Percentiles rank a stretch among this genome's conserved stretches.
Conservation (phyloP, 176 grass and related monocot genomes). For the Echinochloa phyllopogon region DNA sequence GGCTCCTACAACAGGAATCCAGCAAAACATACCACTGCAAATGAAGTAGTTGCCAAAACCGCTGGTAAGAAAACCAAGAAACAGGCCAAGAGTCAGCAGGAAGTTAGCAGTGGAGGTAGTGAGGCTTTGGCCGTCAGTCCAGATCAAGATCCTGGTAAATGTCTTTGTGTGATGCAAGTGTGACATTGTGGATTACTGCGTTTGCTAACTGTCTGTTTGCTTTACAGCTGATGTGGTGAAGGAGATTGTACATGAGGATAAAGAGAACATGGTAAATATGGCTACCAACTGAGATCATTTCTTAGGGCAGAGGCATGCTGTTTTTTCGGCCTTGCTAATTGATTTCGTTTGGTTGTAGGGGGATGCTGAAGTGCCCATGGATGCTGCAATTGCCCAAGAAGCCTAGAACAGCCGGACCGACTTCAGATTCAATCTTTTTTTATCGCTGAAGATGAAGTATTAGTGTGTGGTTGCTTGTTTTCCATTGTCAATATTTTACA, state of each 20-base stretch:
- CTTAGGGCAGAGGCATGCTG: neutral
- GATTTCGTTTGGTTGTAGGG: constrained; percentile 49
- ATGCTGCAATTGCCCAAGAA: constrained; percentile 47
- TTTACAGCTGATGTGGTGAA: constrained; percentile 52
- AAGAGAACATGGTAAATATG: constrained; percentile 84
- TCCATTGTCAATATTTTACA: constrained; percentile 40
- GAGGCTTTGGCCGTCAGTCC: constrained; percentile 21
- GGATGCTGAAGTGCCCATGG: constrained; percentile 37
- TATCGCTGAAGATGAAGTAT: constrained; percentile 74
- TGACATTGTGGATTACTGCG: neutral
- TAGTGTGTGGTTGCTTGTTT: constrained; percentile 45
- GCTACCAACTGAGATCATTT: neutral
- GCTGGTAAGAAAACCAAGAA: constrained; percentile 58
- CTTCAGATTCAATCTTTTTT: constrained; percentile 82
- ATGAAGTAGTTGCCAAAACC: constrained; percentile 42
- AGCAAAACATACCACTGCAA: constrained; percentile 33
- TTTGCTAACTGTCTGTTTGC: constrained; percentile 8
- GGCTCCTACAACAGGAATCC: constrained; percentile 51
- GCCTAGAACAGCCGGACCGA: constrained; percentile 38
- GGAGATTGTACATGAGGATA: constrained; percentile 59
- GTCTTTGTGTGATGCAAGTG: neutral
- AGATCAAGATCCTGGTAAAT: constrained; percentile 62
- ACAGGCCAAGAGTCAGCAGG: constrained; percentile 50
- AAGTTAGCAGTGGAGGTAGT: constrained; percentile 43
- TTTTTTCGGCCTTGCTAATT: neutral